Percentiles rank a stretch among this genome's conserved stretches.
Evolutionary conservation across 2,329 filamentous ascomycete genomes (phyloP).

Genomic region (Diplodia sapinea): DNA sequence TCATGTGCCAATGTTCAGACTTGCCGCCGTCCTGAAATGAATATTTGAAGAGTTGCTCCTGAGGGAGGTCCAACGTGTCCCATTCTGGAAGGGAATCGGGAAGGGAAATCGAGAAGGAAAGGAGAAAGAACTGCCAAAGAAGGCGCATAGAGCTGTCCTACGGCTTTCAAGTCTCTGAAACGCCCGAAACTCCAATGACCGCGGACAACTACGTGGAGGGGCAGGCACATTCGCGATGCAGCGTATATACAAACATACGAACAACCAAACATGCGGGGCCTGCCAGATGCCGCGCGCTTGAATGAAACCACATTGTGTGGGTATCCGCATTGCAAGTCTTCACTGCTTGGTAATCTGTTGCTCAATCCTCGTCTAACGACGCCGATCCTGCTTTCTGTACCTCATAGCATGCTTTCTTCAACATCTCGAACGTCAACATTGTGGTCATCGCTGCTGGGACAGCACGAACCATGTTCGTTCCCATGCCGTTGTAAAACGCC

Average conservation of each 20-base stretch:
- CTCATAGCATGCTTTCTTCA: constrained; percentile 55
- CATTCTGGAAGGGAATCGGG: neutral
- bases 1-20: neutral
- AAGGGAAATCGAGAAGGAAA: neutral
- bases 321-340: neutral
- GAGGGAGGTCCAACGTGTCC: neutral
- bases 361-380: constrained; percentile 21
- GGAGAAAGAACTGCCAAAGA: neutral
- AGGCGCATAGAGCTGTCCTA: constrained; percentile 4
- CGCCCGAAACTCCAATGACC: constrained; percentile 7
- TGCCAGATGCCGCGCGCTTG: constrained; percentile 21
- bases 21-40: neutral
- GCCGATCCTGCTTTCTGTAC: constrained; percentile 24
- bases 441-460: constrained; percentile 96
- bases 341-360: neutral
- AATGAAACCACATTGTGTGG: constrained; percentile 6
- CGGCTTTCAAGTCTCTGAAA: constrained; percentile 13
- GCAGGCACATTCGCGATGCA: constrained; percentile 16
- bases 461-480: constrained; percentile 95
- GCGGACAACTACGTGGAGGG: neutral
- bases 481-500: constrained; percentile 96
- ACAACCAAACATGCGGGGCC: constrained; percentile 16
- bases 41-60: neutral
- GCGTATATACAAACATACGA: constrained; percentile 26
- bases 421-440: constrained; percentile 93